Percentiles rank a stretch among this genome's conserved stretches.
Evolutionary conservation across 1,284 basidiomycete genomes (phyloP).

Genomic region (Malassezia psittaci): DNA sequence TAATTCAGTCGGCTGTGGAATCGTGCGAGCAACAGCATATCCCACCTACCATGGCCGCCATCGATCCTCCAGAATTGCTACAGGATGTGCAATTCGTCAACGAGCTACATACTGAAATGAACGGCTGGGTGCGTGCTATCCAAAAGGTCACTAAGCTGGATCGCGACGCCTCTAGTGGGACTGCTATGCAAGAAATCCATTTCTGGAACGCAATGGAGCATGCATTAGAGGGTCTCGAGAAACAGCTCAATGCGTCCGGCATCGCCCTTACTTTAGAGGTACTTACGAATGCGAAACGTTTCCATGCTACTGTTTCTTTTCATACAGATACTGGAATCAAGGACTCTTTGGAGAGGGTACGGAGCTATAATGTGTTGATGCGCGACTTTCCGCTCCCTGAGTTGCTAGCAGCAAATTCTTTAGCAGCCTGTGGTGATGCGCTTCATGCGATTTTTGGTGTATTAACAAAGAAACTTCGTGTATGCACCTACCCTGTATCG

Average conservation of each 20-base stretch:
- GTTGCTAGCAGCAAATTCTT: conserved; percentile 84
- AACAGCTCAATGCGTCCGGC: conserved; percentile 80
- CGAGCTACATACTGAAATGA: conserved; percentile 83
- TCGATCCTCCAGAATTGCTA: conserved; percentile 60
- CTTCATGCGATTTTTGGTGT: conserved; percentile 79
- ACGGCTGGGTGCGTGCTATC: conserved; percentile 95
- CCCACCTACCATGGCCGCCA: conserved; percentile 62
- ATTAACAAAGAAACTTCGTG: conserved; percentile 80
- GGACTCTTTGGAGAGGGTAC: conserved; percentile 49
- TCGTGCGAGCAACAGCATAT: conserved; percentile 51
- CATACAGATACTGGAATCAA: conserved; percentile 93
- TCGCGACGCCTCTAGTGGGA: conserved; percentile 85
- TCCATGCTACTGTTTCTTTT: conserved; percentile 93
- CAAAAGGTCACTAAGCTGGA: conserved; percentile 85
- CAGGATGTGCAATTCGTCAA: conserved; percentile 87
- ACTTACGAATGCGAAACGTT: conserved; percentile 87
- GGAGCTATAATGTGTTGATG: conserved; percentile 82
- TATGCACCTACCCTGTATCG: conserved; percentile 77
- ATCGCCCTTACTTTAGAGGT: conserved; percentile 87
- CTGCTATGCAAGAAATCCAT: conserved; percentile 95
- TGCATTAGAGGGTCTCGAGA: conserved; percentile 83
- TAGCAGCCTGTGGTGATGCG: conserved; percentile 85
- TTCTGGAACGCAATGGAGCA: conserved; percentile 94
- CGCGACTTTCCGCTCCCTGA: conserved; percentile 97
- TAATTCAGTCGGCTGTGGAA: conserved; percentile 70